Evolutionary conservation across 1,284 basidiomycete species (phyloP), one percentile per base, ranked within the genome.

Genomic region (Pyrrhoderma noxium): DNA sequence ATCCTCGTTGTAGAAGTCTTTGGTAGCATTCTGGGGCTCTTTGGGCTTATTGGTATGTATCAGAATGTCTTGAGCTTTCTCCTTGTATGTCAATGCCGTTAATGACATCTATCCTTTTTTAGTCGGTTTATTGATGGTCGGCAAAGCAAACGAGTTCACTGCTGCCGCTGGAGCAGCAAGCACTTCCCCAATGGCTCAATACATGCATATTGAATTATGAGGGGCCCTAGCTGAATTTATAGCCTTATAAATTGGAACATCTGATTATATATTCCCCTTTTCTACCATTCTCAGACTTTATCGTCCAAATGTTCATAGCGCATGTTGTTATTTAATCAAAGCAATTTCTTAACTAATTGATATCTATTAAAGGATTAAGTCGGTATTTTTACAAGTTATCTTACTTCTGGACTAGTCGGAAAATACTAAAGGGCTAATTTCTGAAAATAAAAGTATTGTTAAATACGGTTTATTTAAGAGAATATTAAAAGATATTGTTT

Each of bases 1-100:
- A 90, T 96, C 56, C 80, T 96, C 52, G 85, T 97, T 52, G 87
- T 95, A 1, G 93, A 96, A 64, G 93, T 96, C 51, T 96, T 96
- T 64, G 92, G 91, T 54, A 93, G 89, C 60, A 90, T 94, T 57
- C 71, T 95, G 64, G 93, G 92, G 23, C 71, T 95, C 44, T 95
- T 95, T 62, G 93, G 93, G 19, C 71, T 95, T 57, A 95, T 94
- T 61, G 89, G 89, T 92, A 58, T 57, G 86, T 76, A 8, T 14
- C n/a, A 7, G 7, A 40, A 5, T 31, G 5, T n/a, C 22, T 27
- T 40, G n/a, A 25, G 36, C 11, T 37, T 39, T 8, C 8, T 50
- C 3, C 37, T 31, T 38, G 14, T 14, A 38, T 35, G 11, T 18
- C 37, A 5, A 40, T n/a, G 49, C 23, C 50, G 19, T 41, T 27